Conservation (phyloP, 768 basidiomycete species). For the Ephemerocybe angulata region DNA sequence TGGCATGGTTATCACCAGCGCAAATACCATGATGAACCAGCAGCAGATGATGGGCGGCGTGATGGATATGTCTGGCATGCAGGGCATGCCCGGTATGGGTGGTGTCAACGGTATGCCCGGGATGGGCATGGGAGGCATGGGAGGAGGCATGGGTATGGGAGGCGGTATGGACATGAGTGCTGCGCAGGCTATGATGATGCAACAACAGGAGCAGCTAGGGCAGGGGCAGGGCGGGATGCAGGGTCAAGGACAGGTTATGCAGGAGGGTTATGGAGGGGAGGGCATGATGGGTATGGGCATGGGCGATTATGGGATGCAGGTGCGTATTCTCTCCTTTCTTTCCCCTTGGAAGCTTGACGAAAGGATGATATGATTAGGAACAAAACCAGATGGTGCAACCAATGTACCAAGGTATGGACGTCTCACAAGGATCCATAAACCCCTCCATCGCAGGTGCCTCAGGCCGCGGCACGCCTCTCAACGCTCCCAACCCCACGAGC, state of each 20-base stretch:
- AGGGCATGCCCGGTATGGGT: too few species aligned
- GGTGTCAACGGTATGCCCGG: conserved; percentile 48
- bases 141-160: conserved; percentile 59
- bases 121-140: conserved; percentile 65
- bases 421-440: too few species aligned
- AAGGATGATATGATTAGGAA: conserved; percentile 38
- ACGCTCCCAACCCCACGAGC: too few species aligned
- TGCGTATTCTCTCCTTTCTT: conserved; percentile 30
- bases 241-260: conserved; percentile 41
- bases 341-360: conserved; percentile 12
- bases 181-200: conserved; percentile 35
- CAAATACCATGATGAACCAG: conserved; percentile 72
- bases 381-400: conserved; percentile 58
- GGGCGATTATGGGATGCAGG: conserved; percentile 75
- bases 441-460: too few species aligned
- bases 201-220: conserved; percentile 34
- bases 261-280: conserved; percentile 38
- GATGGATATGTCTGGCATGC: conserved; percentile 73
- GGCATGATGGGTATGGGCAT: conserved; percentile 72
- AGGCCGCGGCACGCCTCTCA: too few species aligned
- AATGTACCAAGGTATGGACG: conserved; percentile 66
- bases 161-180: conserved; percentile 31
- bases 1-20: conserved; percentile 83
- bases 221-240: conserved; percentile 44
- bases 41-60: conserved; percentile 57